Conservation (phyloP, 106 monocot species). For the Acorus calamus region DNA sequence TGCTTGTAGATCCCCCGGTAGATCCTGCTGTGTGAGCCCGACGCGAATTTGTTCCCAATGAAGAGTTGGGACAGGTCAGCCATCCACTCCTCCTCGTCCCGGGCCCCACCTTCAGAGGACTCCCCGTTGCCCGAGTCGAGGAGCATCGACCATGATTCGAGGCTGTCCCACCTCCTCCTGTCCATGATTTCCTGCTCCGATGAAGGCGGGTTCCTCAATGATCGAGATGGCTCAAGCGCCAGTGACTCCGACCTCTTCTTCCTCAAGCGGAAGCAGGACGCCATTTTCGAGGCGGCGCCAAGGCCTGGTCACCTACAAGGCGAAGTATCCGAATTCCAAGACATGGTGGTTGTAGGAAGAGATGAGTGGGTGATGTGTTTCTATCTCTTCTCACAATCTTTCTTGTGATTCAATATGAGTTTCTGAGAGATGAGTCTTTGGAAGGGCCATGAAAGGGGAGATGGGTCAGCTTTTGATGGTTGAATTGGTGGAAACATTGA, state of each 20-base stretch:
- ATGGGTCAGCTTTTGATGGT: too few relatives aligned
- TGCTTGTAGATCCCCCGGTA: conserved; percentile 93
- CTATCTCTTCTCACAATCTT: too few relatives aligned
- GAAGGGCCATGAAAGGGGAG: too few relatives aligned
- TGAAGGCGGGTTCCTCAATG: conserved; percentile 3
- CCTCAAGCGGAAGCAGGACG: conserved; percentile 29
- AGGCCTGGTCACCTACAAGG: too few relatives aligned
- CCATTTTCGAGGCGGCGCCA: conserved; percentile 5
- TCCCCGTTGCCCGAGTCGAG: conserved; percentile 44
- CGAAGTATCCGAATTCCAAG: too few relatives aligned
- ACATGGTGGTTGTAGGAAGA: too few relatives aligned
- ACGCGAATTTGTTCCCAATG: conserved; percentile 87
- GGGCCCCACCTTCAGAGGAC: conserved; percentile 8
- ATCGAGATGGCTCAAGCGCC: too few relatives aligned
- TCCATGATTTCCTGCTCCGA: conserved; percentile 54
- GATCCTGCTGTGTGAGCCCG: conserved; percentile 82
- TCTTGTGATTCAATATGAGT: too few relatives aligned
- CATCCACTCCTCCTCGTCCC: conserved; percentile 77
- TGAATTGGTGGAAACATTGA: too few relatives aligned
- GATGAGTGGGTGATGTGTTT: too few relatives aligned
- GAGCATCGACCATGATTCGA: conserved; percentile 94
- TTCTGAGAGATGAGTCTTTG: too few relatives aligned
- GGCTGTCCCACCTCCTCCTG: conserved; percentile 68
- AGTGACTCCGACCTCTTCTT: conserved; percentile 6
- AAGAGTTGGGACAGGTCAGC: conserved; percentile 90